phyloP scores from a whole-genome alignment of 352 stramenopile genomes.

The Globisporangium irregulare region DNA sequence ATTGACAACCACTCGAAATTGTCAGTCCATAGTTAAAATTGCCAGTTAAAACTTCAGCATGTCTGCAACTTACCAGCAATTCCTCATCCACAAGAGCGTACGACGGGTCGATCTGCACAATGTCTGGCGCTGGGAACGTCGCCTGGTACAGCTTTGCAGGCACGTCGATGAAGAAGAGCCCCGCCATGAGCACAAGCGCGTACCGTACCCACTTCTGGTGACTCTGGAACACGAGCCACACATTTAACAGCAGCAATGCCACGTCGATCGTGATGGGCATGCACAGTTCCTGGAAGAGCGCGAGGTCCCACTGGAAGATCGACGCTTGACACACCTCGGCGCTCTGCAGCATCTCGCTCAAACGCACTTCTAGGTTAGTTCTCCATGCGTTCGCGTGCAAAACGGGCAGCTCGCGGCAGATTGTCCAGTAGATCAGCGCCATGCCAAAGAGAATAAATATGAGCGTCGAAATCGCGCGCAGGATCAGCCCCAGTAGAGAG shows the following conservation, averaged over 20 bases:
- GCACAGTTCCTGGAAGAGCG: conserved; percentile 56
- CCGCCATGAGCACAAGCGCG: conserved; percentile 39
- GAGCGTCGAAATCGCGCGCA: conserved; percentile 43
- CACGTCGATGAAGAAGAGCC: conserved; percentile 43
- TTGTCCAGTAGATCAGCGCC: conserved; percentile 51
- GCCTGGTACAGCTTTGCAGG: conserved; percentile 45
- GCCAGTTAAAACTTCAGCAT: neutral
- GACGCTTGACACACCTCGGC: conserved; percentile 38
- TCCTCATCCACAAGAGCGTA: conserved; percentile 79
- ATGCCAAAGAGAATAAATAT: conserved; percentile 42
- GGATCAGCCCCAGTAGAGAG: conserved; percentile 50
- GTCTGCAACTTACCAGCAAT: conserved; percentile 31
- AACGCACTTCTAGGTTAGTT: conserved; percentile 38
- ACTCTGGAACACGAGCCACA: conserved; percentile 47
- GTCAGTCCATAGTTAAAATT: neutral
- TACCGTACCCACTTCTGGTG: conserved; percentile 56
- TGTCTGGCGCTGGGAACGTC: conserved; percentile 55
- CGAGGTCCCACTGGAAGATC: conserved; percentile 39
- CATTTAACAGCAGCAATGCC: conserved; percentile 35
- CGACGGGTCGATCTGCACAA: conserved; percentile 53
- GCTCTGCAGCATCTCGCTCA: conserved; percentile 33
- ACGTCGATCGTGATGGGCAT: conserved; percentile 50
- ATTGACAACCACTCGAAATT: neutral
- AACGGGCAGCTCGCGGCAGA: conserved; percentile 61
- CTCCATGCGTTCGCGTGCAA: conserved; percentile 28